A percentile compares a stretch with the other conserved stretches of the same genome.
Conservation (phyloP, 2,329 filamentous ascomycete genomes). For the Ceratocystis variospora region DNA sequence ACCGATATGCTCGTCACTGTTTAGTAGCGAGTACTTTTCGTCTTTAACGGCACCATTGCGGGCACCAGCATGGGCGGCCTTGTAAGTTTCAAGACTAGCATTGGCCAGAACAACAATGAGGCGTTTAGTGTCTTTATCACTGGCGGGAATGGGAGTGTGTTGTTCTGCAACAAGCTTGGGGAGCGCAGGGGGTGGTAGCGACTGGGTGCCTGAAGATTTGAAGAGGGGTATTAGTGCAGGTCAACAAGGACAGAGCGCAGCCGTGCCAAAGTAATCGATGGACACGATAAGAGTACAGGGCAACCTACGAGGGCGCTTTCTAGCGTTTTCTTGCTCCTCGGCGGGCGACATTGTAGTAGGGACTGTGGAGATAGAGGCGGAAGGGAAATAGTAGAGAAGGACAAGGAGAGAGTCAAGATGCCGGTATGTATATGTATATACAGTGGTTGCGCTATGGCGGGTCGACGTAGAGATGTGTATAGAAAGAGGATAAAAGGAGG, state of each 20-base stretch:
- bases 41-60: constrained; percentile 56
- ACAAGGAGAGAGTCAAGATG: background rate
- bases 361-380: background rate
- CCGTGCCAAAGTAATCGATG: no score
- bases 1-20: constrained; percentile 97
- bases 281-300: background rate
- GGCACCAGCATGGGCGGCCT: constrained; percentile 62
- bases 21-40: constrained; percentile 93
- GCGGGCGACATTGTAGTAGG: constrained; percentile 12
- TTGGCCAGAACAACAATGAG: constrained; percentile 94
- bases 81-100: constrained; percentile 95
- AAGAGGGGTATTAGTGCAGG: constrained; percentile 19
- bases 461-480: background rate
- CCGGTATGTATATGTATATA: background rate
- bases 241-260: no score
- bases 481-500: background rate
- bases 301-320: constrained; percentile 19
- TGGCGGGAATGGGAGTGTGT: constrained; percentile 65
- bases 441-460: background rate
- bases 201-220: constrained; percentile 61
- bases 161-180: constrained; percentile 91
- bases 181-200: constrained; percentile 77
- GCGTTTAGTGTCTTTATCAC: constrained; percentile 80
- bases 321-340: constrained; percentile 13
- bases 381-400: background rate